Conservation (phyloP, 2,329 filamentous ascomycete genomes). For the Amphichorda felina region DNA sequence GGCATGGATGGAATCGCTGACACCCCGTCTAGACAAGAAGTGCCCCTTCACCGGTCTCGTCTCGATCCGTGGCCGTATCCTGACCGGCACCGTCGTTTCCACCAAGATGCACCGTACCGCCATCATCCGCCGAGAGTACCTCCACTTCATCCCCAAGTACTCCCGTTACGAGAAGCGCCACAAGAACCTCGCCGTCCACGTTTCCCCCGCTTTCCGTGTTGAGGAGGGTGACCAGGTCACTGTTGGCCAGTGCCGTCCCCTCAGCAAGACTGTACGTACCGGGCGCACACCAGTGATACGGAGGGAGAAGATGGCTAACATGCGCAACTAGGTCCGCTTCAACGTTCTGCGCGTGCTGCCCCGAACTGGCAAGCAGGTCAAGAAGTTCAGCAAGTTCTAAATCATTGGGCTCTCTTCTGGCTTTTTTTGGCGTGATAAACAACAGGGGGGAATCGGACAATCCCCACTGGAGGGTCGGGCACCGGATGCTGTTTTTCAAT, state of each 20-base stretch:
- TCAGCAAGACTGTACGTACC: conserved; percentile 94
- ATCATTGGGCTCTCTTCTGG: conserved; percentile 30
- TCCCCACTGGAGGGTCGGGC: conserved; percentile 26
- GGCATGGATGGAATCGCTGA: not conserved
- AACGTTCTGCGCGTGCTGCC: conserved; percentile 98
- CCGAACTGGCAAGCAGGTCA: conserved; percentile 93
- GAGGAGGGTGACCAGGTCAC: conserved; percentile 99
- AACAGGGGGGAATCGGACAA: conserved; percentile 21
- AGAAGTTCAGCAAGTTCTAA: conserved; percentile 99
- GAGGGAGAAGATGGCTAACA: conserved; percentile 10
- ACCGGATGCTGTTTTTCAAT: conserved; percentile 28
- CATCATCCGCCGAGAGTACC: conserved; percentile 99
- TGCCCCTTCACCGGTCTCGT: conserved; percentile 99
- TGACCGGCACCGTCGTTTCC: conserved; percentile 96
- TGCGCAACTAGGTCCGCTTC: conserved; percentile 69
- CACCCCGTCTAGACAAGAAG: conserved; percentile 76
- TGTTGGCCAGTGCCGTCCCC: conserved; percentile 97
- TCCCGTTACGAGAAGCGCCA: conserved; percentile 99
- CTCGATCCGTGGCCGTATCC: conserved; percentile 99
- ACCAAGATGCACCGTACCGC: conserved; percentile 99
- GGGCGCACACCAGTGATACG: too few species aligned
- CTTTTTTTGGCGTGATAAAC: conserved; percentile 45
- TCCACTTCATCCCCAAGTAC: conserved; percentile 99
- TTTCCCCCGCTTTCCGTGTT: conserved; percentile 99
- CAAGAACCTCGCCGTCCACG: conserved; percentile 99